Percentiles rank a stretch among this genome's conserved stretches.
These are phyloP conservation scores for Trametes coccinea DNA, from an alignment of 768 basidiomycete species.

Conservation along the genomic window DNA sequence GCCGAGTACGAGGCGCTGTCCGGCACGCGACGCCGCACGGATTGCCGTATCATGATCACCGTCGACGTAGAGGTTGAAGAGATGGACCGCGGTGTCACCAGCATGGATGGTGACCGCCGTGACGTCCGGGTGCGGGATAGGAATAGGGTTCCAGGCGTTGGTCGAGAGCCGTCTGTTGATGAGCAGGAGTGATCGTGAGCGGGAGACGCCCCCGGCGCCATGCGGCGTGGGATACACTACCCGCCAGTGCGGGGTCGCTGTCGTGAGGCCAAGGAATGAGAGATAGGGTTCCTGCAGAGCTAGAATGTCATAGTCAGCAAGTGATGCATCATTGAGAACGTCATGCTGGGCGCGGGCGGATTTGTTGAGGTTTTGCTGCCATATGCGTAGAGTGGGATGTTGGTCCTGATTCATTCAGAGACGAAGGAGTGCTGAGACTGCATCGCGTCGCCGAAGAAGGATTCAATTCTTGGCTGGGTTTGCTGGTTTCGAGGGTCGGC, in stretches of 20 bases:
- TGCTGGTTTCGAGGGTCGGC: background rate
- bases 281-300: conserved; percentile 43
- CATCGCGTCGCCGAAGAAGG: background rate
- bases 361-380: too few species aligned
- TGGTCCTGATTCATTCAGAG: background rate
- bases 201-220: background rate
- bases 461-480: background rate
- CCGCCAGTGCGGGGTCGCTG: conserved; percentile 15
- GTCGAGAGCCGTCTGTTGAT: conserved; percentile 17
- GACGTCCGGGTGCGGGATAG: conserved; percentile 28
- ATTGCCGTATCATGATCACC: conserved; percentile 27
- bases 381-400: conserved; percentile 18
- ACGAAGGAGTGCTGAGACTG: background rate
- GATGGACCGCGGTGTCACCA: conserved; percentile 15
- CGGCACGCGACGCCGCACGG: conserved; percentile 1
- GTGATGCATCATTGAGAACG: conserved; percentile 14
- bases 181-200: conserved; percentile 13
- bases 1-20: background rate
- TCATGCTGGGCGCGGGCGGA: conserved; percentile 25
- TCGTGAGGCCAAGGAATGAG: conserved; percentile 24
- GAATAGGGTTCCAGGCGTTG: conserved; percentile 17
- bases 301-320: conserved; percentile 33
- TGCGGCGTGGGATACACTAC: conserved; percentile 31
- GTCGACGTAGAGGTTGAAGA: conserved; percentile 45
- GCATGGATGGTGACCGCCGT: conserved; percentile 30